Percentiles rank a stretch among this genome's conserved stretches.
phyloP scores from a whole-genome alignment of 768 basidiomycete species.

The Lanmaoa rubissima region DNA sequence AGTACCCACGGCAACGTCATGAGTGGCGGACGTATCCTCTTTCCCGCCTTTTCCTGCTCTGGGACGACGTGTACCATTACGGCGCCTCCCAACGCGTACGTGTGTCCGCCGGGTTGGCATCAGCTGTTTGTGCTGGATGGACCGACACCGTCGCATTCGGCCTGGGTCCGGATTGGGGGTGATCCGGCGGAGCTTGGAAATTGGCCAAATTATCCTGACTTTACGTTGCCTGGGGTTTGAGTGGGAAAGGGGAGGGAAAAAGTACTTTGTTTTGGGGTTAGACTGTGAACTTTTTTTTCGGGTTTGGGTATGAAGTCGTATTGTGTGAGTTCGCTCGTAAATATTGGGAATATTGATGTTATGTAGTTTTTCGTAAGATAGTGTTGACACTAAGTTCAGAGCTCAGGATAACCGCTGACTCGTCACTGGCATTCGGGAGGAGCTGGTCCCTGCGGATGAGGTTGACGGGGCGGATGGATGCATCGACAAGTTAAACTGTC shows the following conservation, averaged over 20 bases:
- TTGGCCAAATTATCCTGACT: constrained; percentile 72
- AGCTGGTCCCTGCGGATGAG: no score
- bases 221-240: constrained; percentile 36
- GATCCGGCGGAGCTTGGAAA: constrained; percentile 69
- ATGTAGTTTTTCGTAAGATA: background rate
- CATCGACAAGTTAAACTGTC: background rate
- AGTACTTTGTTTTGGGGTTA: background rate
- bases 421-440: background rate
- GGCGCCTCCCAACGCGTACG: constrained; percentile 65
- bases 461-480: background rate
- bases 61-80: constrained; percentile 76
- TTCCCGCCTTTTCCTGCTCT: constrained; percentile 67
- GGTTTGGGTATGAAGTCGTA: background rate
- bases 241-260: background rate
- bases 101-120: constrained; percentile 76
- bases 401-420: no score
- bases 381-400: no score
- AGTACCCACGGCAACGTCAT: constrained; percentile 79
- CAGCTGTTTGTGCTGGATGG: constrained; percentile 77
- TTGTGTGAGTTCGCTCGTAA: no score
- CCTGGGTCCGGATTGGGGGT: constrained; percentile 77
- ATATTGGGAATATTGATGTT: no score
- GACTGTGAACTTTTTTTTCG: background rate
- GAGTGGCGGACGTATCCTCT: constrained; percentile 63
- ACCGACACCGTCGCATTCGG: constrained; percentile 74